phyloP scores from a whole-genome alignment of 1,139 yeast species.

The Zygosaccharomyces sapae region DNA sequence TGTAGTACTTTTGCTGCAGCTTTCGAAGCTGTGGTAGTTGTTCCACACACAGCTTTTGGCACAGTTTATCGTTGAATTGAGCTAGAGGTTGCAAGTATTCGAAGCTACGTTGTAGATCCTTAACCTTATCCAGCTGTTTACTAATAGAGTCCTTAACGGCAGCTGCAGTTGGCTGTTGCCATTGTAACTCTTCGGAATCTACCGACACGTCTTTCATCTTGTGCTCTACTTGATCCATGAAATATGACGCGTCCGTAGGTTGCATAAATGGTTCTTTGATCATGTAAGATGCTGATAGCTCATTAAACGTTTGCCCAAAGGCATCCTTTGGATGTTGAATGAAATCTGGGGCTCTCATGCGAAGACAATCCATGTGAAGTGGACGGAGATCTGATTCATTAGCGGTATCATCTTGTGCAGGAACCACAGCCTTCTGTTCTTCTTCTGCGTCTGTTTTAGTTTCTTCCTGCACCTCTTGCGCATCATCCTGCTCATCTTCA shows the following conservation, averaged over 20 bases:
- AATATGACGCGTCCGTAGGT: neutral
- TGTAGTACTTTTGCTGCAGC: slow-evolving; percentile 22
- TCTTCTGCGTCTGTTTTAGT: slow-evolving; percentile 15
- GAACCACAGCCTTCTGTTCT: slow-evolving; percentile 5
- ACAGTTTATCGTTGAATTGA: slow-evolving; percentile 13
- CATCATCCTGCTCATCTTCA: slow-evolving; percentile 28
- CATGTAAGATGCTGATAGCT: slow-evolving; percentile 15
- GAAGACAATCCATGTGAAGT: slow-evolving; percentile 15
- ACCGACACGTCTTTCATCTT: slow-evolving; percentile 7
- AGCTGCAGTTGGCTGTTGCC: slow-evolving; percentile 4
- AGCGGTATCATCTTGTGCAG: slow-evolving; percentile 30
- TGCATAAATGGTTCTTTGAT: slow-evolving; percentile 11
- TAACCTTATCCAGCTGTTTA: slow-evolving; percentile 4
- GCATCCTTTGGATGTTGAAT: slow-evolving; percentile 16
- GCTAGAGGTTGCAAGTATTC: slow-evolving; percentile 17
- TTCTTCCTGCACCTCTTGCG: slow-evolving; percentile 23
- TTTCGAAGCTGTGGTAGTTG: slow-evolving; percentile 17
- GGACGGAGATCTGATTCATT: slow-evolving; percentile 14
- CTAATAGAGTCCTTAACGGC: slow-evolving; percentile 10
- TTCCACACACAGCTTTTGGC: slow-evolving; percentile 11
- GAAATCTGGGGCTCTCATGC: slow-evolving; percentile 14
- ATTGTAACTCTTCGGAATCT: neutral
- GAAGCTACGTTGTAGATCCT: slow-evolving; percentile 14
- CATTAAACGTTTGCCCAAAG: slow-evolving; percentile 22
- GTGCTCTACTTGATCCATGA: slow-evolving; percentile 13